Conservation (phyloP, 2,329 filamentous ascomycete species). For the Lecanicillium sp. region DNA sequence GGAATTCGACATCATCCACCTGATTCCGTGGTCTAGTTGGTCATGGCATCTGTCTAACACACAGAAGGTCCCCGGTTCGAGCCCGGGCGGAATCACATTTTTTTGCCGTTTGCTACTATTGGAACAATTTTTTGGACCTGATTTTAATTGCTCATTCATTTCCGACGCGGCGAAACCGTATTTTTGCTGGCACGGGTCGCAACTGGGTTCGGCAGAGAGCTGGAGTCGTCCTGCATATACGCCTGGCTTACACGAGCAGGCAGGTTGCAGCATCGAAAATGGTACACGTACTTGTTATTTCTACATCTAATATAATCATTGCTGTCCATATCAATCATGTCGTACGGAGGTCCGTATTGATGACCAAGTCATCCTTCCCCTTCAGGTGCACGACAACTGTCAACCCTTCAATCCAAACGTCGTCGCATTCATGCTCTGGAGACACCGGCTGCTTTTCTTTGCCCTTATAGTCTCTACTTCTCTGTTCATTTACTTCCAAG, state of each 20-base stretch:
- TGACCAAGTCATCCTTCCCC: slow-evolving; percentile 42
- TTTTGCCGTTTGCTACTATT: neutral
- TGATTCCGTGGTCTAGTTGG: slow-evolving; percentile 10
- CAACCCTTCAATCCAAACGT: slow-evolving; percentile 37
- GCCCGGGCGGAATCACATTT: slow-evolving; percentile 9
- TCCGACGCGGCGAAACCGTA: too few relatives aligned
- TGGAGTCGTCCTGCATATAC: too few relatives aligned
- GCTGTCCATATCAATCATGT: slow-evolving; percentile 4
- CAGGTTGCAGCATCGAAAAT: too few relatives aligned
- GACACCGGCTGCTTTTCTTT: slow-evolving; percentile 15
- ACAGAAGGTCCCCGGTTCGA: slow-evolving; percentile 10
- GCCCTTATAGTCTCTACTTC: slow-evolving; percentile 6
- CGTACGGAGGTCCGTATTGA: slow-evolving; percentile 37
- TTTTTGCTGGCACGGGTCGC: too few relatives aligned
- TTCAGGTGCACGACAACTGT: slow-evolving; percentile 44
- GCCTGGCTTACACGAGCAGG: too few relatives aligned
- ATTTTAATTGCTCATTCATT: neutral
- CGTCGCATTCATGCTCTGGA: slow-evolving; percentile 21
- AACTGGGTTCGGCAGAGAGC: too few relatives aligned
- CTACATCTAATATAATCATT: slow-evolving; percentile 1
- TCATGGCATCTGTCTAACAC: slow-evolving; percentile 10
- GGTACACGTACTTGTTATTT: slow-evolving; percentile 3
- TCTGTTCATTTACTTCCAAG: slow-evolving; percentile 2
- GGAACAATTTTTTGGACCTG: slow-evolving; percentile 1
- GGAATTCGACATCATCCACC: neutral